These are phyloP conservation scores for Trypanosoma grayi DNA, from an alignment of 208 protist species.

Conservation along the genomic window DNA sequence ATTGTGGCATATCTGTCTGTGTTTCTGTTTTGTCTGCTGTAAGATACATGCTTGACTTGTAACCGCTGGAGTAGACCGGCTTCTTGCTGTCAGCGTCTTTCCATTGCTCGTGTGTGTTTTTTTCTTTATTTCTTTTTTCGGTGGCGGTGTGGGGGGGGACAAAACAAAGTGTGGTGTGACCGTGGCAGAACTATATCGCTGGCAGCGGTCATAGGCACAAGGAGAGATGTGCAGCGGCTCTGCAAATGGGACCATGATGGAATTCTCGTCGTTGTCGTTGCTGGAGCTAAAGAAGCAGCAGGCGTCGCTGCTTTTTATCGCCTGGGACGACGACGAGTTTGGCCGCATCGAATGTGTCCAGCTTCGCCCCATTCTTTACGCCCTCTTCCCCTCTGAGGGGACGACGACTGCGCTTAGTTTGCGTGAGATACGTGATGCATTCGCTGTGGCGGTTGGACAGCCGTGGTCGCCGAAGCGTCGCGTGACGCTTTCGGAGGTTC, in stretches of 20 bases:
- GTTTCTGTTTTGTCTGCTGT: conserved; percentile 3
- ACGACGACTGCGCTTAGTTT: background rate
- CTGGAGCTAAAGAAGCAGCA: conserved; percentile 58
- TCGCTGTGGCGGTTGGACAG: background rate
- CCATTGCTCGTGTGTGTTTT: too few relatives aligned
- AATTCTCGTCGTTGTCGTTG: conserved; percentile 21
- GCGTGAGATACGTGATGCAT: conserved; percentile 20
- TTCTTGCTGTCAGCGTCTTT: too few relatives aligned
- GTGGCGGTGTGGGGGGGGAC: too few relatives aligned
- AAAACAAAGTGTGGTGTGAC: too few relatives aligned
- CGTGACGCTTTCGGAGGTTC: conserved; percentile 45
- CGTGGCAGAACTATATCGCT: background rate
- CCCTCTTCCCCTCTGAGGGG: conserved; percentile 37
- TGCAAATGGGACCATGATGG: background rate
- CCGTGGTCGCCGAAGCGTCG: background rate
- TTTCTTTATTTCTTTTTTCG: too few relatives aligned
- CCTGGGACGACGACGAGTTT: conserved; percentile 48
- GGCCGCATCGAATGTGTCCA: conserved; percentile 43
- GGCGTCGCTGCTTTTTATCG: conserved; percentile 52
- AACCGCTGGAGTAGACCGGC: background rate
- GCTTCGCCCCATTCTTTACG: conserved; percentile 42
- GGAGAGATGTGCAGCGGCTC: background rate
- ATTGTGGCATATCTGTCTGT: conserved; percentile 2
- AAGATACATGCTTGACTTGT: background rate
- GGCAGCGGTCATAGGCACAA: background rate